Conservation (phyloP, 192 early-diverging fungal genomes). For the Backusella westeae region DNA sequence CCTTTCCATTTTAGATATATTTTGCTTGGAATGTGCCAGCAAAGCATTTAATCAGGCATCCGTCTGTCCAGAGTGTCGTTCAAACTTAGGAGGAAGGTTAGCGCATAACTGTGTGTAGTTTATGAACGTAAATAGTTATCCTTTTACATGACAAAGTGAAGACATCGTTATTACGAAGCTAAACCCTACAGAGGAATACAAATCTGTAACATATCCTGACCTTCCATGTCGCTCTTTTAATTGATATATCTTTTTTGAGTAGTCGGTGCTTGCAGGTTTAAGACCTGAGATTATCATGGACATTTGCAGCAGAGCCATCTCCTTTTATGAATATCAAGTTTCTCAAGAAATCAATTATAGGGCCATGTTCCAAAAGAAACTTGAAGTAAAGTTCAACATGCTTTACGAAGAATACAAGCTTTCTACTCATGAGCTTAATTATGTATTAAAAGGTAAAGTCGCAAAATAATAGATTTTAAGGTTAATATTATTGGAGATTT, state of each 20-base stretch:
- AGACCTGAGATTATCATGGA: conserved; percentile 60
- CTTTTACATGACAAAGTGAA: conserved; percentile 27
- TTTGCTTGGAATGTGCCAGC: conserved; percentile 62
- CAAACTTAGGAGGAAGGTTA: conserved; percentile 51
- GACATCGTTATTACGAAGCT: conserved; percentile 59
- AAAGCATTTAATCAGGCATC: conserved; percentile 45
- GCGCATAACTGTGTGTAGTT: neutral
- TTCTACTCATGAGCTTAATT: conserved; percentile 32
- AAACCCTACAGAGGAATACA: conserved; percentile 61
- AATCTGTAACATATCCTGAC: conserved; percentile 42
- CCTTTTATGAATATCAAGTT: conserved; percentile 67
- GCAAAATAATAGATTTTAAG: neutral
- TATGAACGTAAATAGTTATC: conserved; percentile 1
- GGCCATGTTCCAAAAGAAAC: conserved; percentile 33
- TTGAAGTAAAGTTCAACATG: conserved; percentile 34
- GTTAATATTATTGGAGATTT: neutral
- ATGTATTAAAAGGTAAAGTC: neutral
- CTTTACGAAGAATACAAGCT: conserved; percentile 36
- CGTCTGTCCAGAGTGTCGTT: conserved; percentile 64
- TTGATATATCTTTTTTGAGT: neutral
- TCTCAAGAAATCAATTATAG: conserved; percentile 53
- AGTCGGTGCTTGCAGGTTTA: conserved; percentile 67
- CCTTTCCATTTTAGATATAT: conserved; percentile 49
- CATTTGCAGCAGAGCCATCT: conserved; percentile 60
- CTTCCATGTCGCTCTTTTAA: neutral